Conservation (phyloP, 305 asterid genomes). For the Fraxinus albicans region DNA sequence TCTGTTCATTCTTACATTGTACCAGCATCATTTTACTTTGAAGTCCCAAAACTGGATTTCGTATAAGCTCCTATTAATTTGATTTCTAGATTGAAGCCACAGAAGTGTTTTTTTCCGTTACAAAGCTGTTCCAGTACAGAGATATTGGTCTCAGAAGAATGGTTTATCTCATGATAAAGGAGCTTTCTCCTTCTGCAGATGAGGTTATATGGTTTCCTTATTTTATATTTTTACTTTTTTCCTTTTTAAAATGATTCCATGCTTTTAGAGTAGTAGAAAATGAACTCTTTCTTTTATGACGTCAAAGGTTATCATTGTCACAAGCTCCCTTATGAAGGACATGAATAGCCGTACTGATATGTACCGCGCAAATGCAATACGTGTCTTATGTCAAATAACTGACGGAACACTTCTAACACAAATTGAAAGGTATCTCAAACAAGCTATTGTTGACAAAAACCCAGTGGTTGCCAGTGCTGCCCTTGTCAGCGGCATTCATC, state of each 20-base stretch:
- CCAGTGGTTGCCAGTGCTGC: constrained; percentile 98
- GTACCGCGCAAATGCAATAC: constrained; percentile 95
- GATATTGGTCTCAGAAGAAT: constrained; percentile 92
- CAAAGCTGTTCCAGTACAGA: constrained; percentile 89
- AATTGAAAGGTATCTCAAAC: constrained; percentile 93
- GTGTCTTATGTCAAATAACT: constrained; percentile 86
- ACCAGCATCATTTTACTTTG: not conserved
- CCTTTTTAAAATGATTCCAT: not conserved
- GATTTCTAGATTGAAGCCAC: constrained; percentile 74
- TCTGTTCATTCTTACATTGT: not conserved
- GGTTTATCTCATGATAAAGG: constrained; percentile 93
- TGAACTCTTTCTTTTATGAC: constrained; percentile 30
- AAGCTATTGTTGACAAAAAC: constrained; percentile 93
- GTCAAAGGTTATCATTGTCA: constrained; percentile 84
- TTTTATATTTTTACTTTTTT: not conserved
- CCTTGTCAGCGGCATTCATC: constrained; percentile 91
- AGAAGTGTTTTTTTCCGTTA: constrained; percentile 88
- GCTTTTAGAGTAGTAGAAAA: constrained; percentile 21
- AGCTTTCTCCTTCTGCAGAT: constrained; percentile 87
- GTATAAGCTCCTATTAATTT: not conserved
- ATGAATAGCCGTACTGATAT: constrained; percentile 96
- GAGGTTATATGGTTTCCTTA: constrained; percentile 52
- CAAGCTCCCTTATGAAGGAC: constrained; percentile 98
- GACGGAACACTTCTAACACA: constrained; percentile 93
- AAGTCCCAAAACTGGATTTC: not conserved